Base-by-base conservation (phyloP, 2,329 filamentous ascomycete genomes). In the Penicillium hesseltinei region DNA sequence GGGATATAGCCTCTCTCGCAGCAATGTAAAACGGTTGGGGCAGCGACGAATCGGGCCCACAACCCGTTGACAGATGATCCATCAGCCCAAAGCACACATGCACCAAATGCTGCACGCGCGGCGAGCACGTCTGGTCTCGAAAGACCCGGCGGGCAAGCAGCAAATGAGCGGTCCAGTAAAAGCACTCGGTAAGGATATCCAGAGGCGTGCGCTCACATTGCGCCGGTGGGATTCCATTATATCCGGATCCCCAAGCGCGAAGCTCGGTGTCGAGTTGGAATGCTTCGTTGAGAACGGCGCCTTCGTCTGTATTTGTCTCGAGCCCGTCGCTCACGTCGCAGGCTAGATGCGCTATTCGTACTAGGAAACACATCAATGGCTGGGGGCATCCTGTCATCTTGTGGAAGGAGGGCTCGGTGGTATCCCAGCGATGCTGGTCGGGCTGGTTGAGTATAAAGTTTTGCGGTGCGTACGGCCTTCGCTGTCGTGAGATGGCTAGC, bases 331-430 rank as follows among this genome's bases (percentile, higher is more conserved):
- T 56, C 39, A 65, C 44, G 11, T 67, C 63, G 21, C 63, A 66
- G 25, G 65, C 63, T n/a, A 67, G 40, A 43, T 67, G 62, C 0
- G 62, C 54, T 17, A 66, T 62, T 27, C 58, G 51, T 6, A 62
- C 63, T 2, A 67, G 46, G 19, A 63, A 63, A 27, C 65, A 66
- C 63, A 67, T 66, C 9, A 66, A 45, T 7, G 63, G 62, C 54
- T 67, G 65, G 10, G 63, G 65, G 51, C 63, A 67, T 8, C 65
- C 63, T 3, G 65, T 66, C 65, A 66, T 66, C 23, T 65, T 63
- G 51, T 66, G 57, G 40, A 67, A 67, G 5, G 62, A 67, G 7
- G 65, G 63, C 55, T 66, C 63, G 3, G 63, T 61, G 6, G 44
- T 33, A 36, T 67, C 65, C 62, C 63, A 66, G 38, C 47, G 57